Evolutionary conservation across 257 asterid genomes (phyloP), one percentile per base, ranked within the genome.

Genomic region (Fraxinus americana): DNA sequence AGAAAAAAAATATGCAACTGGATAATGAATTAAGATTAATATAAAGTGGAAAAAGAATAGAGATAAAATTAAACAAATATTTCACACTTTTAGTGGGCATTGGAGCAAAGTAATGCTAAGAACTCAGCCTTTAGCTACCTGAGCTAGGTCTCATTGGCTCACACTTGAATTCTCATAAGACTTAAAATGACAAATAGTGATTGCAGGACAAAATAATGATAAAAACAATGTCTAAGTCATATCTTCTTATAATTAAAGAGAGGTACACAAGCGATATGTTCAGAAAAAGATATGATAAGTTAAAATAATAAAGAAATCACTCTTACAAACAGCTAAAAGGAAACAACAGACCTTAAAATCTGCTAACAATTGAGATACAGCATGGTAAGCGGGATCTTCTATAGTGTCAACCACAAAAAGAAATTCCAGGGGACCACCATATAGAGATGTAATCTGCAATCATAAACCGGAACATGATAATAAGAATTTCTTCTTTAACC

Each of bases 311-410:
- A 43, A 57, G 67, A 73, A 72, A 76, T 77, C 29, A 45, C 48
- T 69, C 76, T 74, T 45, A 82, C 67, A 72, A 21, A 72, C 50
- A 36, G 8, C 34, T 36, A 70, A 78, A 63, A 50, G 74, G 76
- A 78, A 81, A 74, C 77, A 79, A 77, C 85, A 71, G 71, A 95
- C 99, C 98, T 86, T 74, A 88, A 79, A 93, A 66, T 89, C 97
- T 66, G 89, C 91, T 78, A 96, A 70, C 78, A 96, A 82, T 77
- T 80, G 82, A 74, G 91, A 81, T 77, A 90, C 90, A 0, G 97
- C 98, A 86, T 81, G 91, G 88, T 92, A 96, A 39, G 99, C 99
- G 78, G 96, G 98, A 86, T 96, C 99, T 84, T 90, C 95, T 39
- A 83, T 88, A 83, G 97, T 92, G 52, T 96, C 98, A 76, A 96